phyloP scores from a whole-genome alignment of 2,329 filamentous ascomycete genomes.

The Talaromyces funiculosus region DNA sequence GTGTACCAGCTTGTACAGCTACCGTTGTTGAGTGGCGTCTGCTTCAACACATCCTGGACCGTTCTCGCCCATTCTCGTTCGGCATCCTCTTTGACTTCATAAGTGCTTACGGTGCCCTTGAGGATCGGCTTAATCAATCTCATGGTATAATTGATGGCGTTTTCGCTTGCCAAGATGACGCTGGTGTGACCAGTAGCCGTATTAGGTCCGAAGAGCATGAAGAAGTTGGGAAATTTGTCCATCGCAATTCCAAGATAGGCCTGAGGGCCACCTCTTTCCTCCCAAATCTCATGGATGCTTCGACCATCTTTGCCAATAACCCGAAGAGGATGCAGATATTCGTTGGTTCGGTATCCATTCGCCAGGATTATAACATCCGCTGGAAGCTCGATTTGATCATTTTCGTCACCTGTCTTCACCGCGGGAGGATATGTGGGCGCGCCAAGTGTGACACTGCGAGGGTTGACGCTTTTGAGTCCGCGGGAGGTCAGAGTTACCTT shows the following conservation, averaged over 20 bases:
- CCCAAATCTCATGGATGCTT: slow-evolving; percentile 53
- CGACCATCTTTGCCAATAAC: slow-evolving; percentile 49
- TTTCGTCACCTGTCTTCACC: slow-evolving; percentile 17
- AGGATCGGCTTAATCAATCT: slow-evolving; percentile 54
- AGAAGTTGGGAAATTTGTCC: slow-evolving; percentile 61
- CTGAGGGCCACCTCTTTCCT: slow-evolving; percentile 53
- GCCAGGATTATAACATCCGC: slow-evolving; percentile 59
- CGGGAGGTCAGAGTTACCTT: slow-evolving; percentile 53
- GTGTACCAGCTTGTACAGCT: slow-evolving; percentile 49
- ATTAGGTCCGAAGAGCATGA: slow-evolving; percentile 60
- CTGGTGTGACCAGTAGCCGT: slow-evolving; percentile 57
- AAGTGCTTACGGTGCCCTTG: slow-evolving; percentile 39
- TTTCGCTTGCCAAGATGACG: slow-evolving; percentile 56
- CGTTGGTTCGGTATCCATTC: slow-evolving; percentile 55
- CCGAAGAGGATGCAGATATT: slow-evolving; percentile 50
- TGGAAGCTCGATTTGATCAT: slow-evolving; percentile 40
- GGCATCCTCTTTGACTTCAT: slow-evolving; percentile 47
- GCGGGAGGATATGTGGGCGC: slow-evolving; percentile 45
- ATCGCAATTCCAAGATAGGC: slow-evolving; percentile 57
- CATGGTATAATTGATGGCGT: slow-evolving; percentile 55
- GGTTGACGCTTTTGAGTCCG: slow-evolving; percentile 44
- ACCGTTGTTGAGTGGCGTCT: slow-evolving; percentile 44
- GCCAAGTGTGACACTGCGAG: slow-evolving; percentile 47
- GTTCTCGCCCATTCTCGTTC: slow-evolving; percentile 45
- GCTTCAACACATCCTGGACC: slow-evolving; percentile 43